Conservation (phyloP, 441 rosid species). For the Populus tomentosa region DNA sequence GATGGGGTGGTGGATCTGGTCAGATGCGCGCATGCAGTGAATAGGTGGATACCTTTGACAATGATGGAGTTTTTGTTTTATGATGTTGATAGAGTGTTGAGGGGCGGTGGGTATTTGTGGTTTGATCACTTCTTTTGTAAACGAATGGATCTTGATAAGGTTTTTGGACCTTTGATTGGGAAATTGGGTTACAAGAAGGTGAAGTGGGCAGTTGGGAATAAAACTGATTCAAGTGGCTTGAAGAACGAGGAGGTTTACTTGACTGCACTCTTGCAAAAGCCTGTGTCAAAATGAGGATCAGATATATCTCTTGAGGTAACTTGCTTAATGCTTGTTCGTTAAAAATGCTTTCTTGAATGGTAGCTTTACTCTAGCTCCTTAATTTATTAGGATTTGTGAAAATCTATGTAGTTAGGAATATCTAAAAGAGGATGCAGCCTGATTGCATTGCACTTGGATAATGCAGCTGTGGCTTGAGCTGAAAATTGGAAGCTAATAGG, state of each 20-base stretch:
- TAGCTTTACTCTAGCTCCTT: not conserved
- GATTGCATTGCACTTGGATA: not conserved
- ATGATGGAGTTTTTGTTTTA: slow-evolving; percentile 77
- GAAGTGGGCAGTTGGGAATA: slow-evolving; percentile 86
- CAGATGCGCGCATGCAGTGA: slow-evolving; percentile 85
- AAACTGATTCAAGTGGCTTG: slow-evolving; percentile 60
- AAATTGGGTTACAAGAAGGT: slow-evolving; percentile 92
- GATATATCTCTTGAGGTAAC: slow-evolving; percentile 23
- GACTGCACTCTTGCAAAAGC: slow-evolving; percentile 87
- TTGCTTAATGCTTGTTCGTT: not conserved
- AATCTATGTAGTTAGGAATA: not conserved
- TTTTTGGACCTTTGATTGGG: slow-evolving; percentile 76
- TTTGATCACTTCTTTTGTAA: slow-evolving; percentile 84
- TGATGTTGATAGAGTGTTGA: slow-evolving; percentile 77
- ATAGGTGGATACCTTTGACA: slow-evolving; percentile 81
- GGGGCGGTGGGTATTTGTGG: slow-evolving; percentile 90
- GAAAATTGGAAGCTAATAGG: not conserved
- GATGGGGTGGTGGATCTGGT: slow-evolving; percentile 94
- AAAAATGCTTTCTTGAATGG: not conserved
- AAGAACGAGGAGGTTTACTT: slow-evolving; percentile 84
- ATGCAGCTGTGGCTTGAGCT: slow-evolving; percentile 2
- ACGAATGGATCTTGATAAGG: slow-evolving; percentile 58
- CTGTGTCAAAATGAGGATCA: slow-evolving; percentile 45
- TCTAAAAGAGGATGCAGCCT: not conserved
- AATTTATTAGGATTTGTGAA: not conserved